Evolutionary conservation across 768 basidiomycete species (phyloP).

Genomic region (Hericium erinaceus): DNA sequence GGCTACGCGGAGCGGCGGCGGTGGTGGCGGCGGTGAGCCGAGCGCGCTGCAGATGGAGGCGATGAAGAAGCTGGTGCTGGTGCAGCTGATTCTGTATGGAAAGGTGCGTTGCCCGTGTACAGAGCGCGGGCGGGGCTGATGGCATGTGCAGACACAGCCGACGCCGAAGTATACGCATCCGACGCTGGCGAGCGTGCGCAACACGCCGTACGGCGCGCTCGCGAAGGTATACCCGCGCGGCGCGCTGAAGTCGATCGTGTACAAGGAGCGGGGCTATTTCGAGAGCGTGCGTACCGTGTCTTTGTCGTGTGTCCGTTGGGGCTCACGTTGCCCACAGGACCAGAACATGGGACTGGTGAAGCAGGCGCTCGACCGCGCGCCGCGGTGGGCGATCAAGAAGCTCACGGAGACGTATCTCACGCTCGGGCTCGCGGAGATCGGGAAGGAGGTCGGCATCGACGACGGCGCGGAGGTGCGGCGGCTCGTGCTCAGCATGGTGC

Average conservation of each 20-base stretch:
- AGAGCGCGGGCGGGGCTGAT: neutral
- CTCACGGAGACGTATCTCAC: conserved; percentile 80
- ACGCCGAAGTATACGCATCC: conserved; percentile 72
- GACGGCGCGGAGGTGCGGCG: conserved; percentile 45
- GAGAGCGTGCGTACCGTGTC: conserved; percentile 30
- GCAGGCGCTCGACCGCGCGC: conserved; percentile 59
- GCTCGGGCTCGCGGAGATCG: conserved; percentile 66
- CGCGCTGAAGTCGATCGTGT: conserved; percentile 36
- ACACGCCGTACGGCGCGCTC: conserved; percentile 58
- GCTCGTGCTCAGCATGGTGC: conserved; percentile 70
- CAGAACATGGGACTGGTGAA: conserved; percentile 61
- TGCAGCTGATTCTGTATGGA: conserved; percentile 72
- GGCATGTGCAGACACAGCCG: conserved; percentile 24
- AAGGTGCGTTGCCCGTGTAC: conserved; percentile 35
- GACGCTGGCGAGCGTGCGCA: conserved; percentile 49
- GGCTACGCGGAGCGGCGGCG: neutral
- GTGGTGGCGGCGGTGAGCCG: conserved; percentile 24
- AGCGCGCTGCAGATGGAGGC: conserved; percentile 79
- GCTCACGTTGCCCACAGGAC: conserved; percentile 35
- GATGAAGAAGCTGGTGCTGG: conserved; percentile 70
- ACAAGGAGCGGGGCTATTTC: conserved; percentile 50
- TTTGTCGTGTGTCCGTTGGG: neutral
- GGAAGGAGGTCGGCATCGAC: conserved; percentile 40
- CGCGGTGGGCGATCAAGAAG: conserved; percentile 70
- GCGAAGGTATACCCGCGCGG: conserved; percentile 52